Percentiles rank a stretch among this genome's conserved stretches.
These are phyloP conservation scores for Phaeodactylum tricornutum DNA, from an alignment of 108 stramenopile genomes.

Conservation along the genomic window DNA sequence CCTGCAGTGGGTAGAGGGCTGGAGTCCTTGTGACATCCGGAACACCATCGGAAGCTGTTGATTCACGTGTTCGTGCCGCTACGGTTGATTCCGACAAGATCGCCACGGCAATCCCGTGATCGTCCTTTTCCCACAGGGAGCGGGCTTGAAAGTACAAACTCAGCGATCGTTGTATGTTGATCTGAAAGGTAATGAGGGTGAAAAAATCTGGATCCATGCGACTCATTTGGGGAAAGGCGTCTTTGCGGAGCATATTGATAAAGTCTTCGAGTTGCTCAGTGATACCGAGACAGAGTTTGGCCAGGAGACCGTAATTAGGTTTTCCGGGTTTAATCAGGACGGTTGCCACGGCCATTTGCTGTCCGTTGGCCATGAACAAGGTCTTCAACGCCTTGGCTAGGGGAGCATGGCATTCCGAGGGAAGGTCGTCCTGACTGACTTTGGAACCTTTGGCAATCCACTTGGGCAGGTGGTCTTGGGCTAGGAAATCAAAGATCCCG, in stretches of 20 bases:
- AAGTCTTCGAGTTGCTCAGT: constrained; percentile 62
- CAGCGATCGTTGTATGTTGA: constrained; percentile 53
- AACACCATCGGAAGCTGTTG: constrained; percentile 29
- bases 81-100: constrained; percentile 63
- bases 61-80: constrained; percentile 29
- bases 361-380: constrained; percentile 71
- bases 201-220: constrained; percentile 70
- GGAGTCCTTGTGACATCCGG: constrained; percentile 60
- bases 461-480: constrained; percentile 55
- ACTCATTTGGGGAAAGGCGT: constrained; percentile 48
- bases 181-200: constrained; percentile 65
- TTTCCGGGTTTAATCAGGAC: constrained; percentile 69
- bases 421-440: constrained; percentile 45
- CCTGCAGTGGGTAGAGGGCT: constrained; percentile 35
- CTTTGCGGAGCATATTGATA: constrained; percentile 44
- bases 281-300: constrained; percentile 67
- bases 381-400: constrained; percentile 51
- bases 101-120: constrained; percentile 79
- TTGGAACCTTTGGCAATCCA: constrained; percentile 75
- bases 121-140: constrained; percentile 47
- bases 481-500: constrained; percentile 62
- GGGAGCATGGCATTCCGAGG: constrained; percentile 56
- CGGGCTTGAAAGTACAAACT: constrained; percentile 68
- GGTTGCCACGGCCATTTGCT: constrained; percentile 87
- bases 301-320: constrained; percentile 72